Evolutionary conservation across 805 yeast species (phyloP), one percentile per base, ranked within the genome.

Genomic region (Phaffomyces thermotolerans): DNA sequence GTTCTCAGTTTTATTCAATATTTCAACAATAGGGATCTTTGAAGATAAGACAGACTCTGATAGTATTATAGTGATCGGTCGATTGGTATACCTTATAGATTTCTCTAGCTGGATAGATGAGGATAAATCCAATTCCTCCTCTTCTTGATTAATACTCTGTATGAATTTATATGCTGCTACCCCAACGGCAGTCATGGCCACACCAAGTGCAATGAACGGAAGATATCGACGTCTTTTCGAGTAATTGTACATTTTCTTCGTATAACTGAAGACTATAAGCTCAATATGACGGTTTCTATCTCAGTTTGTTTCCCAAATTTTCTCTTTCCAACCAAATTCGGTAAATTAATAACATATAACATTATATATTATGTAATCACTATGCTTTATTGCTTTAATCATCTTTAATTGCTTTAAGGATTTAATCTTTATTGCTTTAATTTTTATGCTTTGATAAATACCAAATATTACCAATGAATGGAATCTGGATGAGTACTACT

Each of bases 11-110:
- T 57, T 45, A 1, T 17, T 25, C n/a, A 59, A 35, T 3, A 59
- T 57, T 15, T 58, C 60, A 22, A 42, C 42, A 3, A 59, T 24
- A 3, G 62, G 60, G 1, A 59, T 39, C 10, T 50, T 48, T 1
- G 63, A 54, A 1, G 57, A 45, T 5, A 58, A 39, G 2, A 58
- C 50, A 3, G 63, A 58, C 17, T 58, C 63, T 7, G 58, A 45
- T 4, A 58, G 41, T 3, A 58, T 32, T 9, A 58, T 57, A 1
- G 59, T 45, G 9, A 55, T 46, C 10, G 54, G 53, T 23, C 39
- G 52, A n/a, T 46, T 48, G 1, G 60, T 56, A 32, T 57, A 57
- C 17, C 37, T 41, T 33, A 43, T 40, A 22, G 43, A 39, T 18
- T 43, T 37, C 20, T 43, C 43, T 15, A 43, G n/a, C 22, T 43